Evolutionary conservation across 2,329 filamentous ascomycete species (phyloP), one percentile per base, ranked within the genome.

Genomic region (Paecilomyces fulvus): DNA sequence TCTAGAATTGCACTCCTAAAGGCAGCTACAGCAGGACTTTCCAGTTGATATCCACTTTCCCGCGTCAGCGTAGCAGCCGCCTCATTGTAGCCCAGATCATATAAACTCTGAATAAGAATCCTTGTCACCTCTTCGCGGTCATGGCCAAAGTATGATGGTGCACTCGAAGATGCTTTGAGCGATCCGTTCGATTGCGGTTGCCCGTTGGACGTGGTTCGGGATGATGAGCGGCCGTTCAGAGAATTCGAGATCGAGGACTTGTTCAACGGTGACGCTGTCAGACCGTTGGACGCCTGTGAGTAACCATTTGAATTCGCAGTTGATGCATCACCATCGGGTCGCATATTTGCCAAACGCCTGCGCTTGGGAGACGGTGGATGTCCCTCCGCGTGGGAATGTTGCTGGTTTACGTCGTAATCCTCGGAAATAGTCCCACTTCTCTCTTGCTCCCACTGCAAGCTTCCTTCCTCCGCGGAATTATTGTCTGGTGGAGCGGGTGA

Each of bases 121-220:
- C 94, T 82, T 4, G 92, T 95, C 49, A 97, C 87, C 75, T 99
- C 92, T 77, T 96, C 91, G 69, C 90, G 84, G 68, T 94, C 84
- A 69, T 97, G 92, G 17, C 91, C 92, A 67, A 85, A 87, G 71
- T 95, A 97, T 31, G 77, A 77, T 4, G 77, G 59, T 30, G 67
- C 58, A 51, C 65, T 59, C 43, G 60, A 61, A 4, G 64, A 60
- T 10, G 67, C 64, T 55, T 70, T 73, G 46, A 65, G 64, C 2
- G 73, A 68, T 30, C 75, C 75, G 58, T 75, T 77, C 17, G 69
- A 67, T 11, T 72, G 66, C 30, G 68, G 63, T 28, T 70, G 69
- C 28, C 73, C 72, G 60, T 74, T 75, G 55, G 67, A 70, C 56
- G 56, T 61, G 30, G 60, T 56, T 56, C 65, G 71, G 56, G 63